phyloP scores from a whole-genome alignment of 805 yeast species.

The Cyberlindnera xishuangbannaensis region DNA sequence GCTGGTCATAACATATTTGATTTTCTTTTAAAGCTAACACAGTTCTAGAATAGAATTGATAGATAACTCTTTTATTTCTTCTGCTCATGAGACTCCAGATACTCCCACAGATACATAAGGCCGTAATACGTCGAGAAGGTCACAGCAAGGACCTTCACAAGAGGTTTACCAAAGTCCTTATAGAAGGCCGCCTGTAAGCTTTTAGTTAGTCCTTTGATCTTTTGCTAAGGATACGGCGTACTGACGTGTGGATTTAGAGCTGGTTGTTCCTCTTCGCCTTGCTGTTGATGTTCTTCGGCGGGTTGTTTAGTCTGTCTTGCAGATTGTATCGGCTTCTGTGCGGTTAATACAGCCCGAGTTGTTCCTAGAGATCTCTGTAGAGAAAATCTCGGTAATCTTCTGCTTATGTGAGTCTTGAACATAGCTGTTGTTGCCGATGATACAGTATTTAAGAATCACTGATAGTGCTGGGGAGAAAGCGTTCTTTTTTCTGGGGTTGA shows the following conservation, averaged over 20 bases:
- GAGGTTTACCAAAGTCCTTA: conserved; percentile 40
- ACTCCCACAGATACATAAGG: conserved; percentile 39
- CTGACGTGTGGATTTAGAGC: conserved; percentile 18
- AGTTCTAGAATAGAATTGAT: too few relatives aligned
- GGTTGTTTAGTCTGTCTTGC: background rate
- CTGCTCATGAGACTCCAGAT: too few relatives aligned
- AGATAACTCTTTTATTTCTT: too few relatives aligned
- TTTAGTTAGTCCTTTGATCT: background rate
- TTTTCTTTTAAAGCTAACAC: too few relatives aligned
- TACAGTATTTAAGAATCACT: too few relatives aligned
- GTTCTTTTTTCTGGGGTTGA: too few relatives aligned
- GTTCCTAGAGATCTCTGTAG: too few relatives aligned
- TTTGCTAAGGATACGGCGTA: background rate
- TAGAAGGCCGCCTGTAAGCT: conserved; percentile 32
- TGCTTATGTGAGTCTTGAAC: too few relatives aligned
- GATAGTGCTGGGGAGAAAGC: too few relatives aligned
- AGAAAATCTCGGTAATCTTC: too few relatives aligned
- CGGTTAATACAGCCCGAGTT: too few relatives aligned
- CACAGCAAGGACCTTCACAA: conserved; percentile 37
- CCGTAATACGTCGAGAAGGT: conserved; percentile 44
- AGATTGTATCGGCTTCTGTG: background rate
- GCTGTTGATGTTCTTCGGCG: background rate
- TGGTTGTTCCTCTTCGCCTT: background rate
- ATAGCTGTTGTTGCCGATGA: too few relatives aligned
- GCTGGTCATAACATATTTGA: conserved; percentile 25